Evolutionary conservation across 2,329 filamentous ascomycete genomes (phyloP).

Genomic region (Emmonsiellopsis sp.): DNA sequence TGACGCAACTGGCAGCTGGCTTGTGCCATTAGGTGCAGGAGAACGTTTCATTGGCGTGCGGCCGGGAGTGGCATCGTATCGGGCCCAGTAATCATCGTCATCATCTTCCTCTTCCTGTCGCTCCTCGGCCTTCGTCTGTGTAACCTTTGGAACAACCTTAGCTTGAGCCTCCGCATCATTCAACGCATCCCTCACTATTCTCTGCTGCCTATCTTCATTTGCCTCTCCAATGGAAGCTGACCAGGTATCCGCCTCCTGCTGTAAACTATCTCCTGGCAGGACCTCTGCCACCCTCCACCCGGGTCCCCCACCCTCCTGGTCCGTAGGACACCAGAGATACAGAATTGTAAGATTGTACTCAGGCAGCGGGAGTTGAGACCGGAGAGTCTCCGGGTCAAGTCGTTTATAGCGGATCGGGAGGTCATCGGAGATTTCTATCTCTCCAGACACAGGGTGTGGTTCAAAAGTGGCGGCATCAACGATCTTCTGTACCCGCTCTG

Average conservation of each 20-base stretch:
- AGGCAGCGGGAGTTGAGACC: slow-evolving; percentile 42
- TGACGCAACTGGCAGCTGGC: slow-evolving; percentile 25
- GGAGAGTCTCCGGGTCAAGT: slow-evolving; percentile 53
- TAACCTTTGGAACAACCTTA: slow-evolving; percentile 6
- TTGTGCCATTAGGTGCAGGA: slow-evolving; percentile 22
- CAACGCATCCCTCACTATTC: slow-evolving; percentile 27
- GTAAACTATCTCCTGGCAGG: slow-evolving; percentile 38
- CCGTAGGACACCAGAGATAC: slow-evolving; percentile 53
- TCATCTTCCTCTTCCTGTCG: slow-evolving; percentile 42
- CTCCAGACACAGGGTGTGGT: slow-evolving; percentile 55
- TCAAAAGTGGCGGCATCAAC: slow-evolving; percentile 49
- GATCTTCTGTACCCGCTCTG: slow-evolving; percentile 43
- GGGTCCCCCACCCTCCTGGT: slow-evolving; percentile 42
- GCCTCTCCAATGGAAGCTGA: slow-evolving; percentile 45
- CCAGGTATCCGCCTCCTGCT: slow-evolving; percentile 45
- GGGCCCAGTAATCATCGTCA: slow-evolving; percentile 56
- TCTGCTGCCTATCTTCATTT: slow-evolving; percentile 35
- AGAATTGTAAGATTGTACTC: slow-evolving; percentile 47
- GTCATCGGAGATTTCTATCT: slow-evolving; percentile 53
- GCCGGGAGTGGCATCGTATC: slow-evolving; percentile 49
- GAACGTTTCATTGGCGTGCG: slow-evolving; percentile 39
- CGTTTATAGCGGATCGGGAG: slow-evolving; percentile 46
- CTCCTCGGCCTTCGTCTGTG: slow-evolving; percentile 11
- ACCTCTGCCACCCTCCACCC: slow-evolving; percentile 54
- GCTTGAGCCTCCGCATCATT: slow-evolving; percentile 16